A percentile compares a stretch with the other conserved stretches of the same genome.
These are phyloP conservation scores for Colletotrichum sp. DNA, from an alignment of 2,329 filamentous ascomycete species.

Conservation along the genomic window DNA sequence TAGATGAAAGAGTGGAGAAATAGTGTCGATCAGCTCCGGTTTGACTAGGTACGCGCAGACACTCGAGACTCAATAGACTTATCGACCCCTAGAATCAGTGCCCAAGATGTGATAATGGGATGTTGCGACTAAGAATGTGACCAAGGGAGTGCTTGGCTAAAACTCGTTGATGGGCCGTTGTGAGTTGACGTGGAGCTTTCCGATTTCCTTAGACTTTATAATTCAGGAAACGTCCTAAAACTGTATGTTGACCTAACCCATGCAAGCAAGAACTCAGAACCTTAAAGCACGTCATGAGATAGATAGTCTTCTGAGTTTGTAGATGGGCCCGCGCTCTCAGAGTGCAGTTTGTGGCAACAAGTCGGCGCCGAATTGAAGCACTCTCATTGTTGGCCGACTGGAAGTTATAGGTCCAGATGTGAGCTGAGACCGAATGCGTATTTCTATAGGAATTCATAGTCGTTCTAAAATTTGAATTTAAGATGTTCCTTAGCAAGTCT, in stretches of 20 bases:
- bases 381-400: background rate
- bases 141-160: background rate
- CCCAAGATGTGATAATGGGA: background rate
- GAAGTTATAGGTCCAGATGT: rapidly evolving
- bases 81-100: background rate
- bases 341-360: background rate
- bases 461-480: rapidly evolving
- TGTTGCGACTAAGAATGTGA: background rate
- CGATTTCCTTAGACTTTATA: background rate
- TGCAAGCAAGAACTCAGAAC: background rate
- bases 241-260: background rate
- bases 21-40: background rate
- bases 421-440: background rate
- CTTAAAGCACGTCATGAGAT: background rate
- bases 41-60: background rate
- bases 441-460: background rate
- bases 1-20: background rate
- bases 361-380: background rate
- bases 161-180: background rate
- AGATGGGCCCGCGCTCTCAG: background rate
- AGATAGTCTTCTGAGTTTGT: background rate
- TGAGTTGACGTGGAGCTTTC: background rate
- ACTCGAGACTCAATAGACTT: background rate
- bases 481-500: background rate
- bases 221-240: background rate